Conservation (phyloP, 805 yeast genomes). For the Maudiozyma saulgeensis region DNA sequence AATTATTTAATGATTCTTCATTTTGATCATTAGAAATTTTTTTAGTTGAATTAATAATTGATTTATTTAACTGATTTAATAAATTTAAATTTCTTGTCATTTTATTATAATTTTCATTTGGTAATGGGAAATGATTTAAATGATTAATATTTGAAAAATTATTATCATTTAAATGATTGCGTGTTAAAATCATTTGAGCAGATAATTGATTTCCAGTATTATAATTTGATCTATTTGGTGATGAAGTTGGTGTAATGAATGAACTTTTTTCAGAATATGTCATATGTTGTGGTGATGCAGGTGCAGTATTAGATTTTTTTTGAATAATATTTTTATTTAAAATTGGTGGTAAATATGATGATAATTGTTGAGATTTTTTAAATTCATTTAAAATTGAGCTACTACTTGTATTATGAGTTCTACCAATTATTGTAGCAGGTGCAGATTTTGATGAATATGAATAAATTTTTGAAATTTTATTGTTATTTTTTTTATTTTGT, state of each 20-base stretch:
- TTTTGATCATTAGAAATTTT: background rate
- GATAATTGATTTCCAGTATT: background rate
- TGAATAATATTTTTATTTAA: background rate
- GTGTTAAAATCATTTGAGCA: background rate
- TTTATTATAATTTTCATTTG: slow-evolving; percentile 3
- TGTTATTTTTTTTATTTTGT: background rate
- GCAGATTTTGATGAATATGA: slow-evolving; percentile 1
- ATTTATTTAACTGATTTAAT: background rate
- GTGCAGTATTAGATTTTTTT: slow-evolving; percentile 24
- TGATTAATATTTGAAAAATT: background rate
- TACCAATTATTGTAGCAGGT: background rate
- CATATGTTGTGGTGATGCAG: slow-evolving; percentile 20
- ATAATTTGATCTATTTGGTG: slow-evolving; percentile 11
- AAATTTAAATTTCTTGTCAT: background rate
- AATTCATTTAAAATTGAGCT: background rate
- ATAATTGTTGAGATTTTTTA: background rate
- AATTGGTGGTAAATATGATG: background rate
- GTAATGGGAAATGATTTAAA: background rate
- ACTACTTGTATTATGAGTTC: background rate
- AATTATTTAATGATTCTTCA: background rate
- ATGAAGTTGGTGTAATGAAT: slow-evolving; percentile 17
- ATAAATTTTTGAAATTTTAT: background rate
- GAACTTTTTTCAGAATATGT: background rate
- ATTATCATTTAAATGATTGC: background rate
- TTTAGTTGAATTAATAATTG: background rate